phyloP scores from a whole-genome alignment of 2,329 filamentous ascomycete genomes.

The Mycosphaerella sp. region DNA sequence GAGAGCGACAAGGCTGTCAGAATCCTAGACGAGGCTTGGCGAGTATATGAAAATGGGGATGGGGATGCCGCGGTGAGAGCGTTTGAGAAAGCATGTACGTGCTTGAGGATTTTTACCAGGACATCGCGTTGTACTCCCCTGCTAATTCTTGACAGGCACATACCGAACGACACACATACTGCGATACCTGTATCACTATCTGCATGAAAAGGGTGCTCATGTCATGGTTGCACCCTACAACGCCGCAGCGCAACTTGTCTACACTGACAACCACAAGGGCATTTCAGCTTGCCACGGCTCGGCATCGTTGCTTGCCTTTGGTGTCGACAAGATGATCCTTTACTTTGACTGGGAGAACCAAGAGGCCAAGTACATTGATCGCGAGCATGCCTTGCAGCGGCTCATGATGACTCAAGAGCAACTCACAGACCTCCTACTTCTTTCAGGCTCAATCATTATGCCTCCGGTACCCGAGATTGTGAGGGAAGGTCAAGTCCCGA shows the following conservation, averaged over 20 bases:
- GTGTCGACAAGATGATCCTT: constrained; percentile 68
- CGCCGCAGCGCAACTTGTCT: constrained; percentile 74
- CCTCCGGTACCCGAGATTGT: constrained; percentile 59
- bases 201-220: constrained; percentile 61
- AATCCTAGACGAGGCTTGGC: constrained; percentile 61
- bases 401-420: constrained; percentile 61
- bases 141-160: constrained; percentile 50
- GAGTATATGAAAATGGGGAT: constrained; percentile 72
- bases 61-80: constrained; percentile 73
- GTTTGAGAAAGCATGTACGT: constrained; percentile 75
- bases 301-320: constrained; percentile 78
- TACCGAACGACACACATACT: constrained; percentile 66
- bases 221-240: constrained; percentile 83
- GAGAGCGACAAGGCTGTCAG: constrained; percentile 25
- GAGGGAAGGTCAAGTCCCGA: constrained; percentile 35
- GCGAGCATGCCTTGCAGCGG: constrained; percentile 53
- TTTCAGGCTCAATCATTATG: constrained; percentile 65
- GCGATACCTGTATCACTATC: constrained; percentile 66
- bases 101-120: neutral
- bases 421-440: constrained; percentile 59
- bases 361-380: constrained; percentile 60
- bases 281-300: constrained; percentile 73
- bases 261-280: constrained; percentile 66
- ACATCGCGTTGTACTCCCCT: neutral
- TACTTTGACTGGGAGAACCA: constrained; percentile 59